Evolutionary conservation across 73 alveolate genomes (phyloP), one percentile per base, ranked within the genome.

Genomic region (Paramecium pentaurelia): DNA sequence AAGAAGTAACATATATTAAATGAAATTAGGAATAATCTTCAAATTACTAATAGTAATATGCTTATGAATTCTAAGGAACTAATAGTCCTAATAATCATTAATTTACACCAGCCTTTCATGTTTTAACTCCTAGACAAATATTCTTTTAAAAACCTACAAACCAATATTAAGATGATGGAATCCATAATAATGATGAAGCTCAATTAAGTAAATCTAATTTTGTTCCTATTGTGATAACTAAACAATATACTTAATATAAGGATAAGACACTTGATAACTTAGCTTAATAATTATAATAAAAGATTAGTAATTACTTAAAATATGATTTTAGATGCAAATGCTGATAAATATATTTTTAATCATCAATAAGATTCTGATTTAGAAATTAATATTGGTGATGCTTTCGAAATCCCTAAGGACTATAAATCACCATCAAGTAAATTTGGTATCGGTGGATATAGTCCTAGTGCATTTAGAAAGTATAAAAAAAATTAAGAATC

Each of bases 401-500:
- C 45, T 28, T 32, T 25, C 28, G 84, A 64, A 32, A 28, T 64
- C 2, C 51, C 84, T 12, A 64, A 64, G 30, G 84, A 64, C 12
- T 64, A 32, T 64, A 64, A 64, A 64, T 64, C 84, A 32, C 84
- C 84, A 64, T 32, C 84, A 12, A 64, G 51, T 27, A 64, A 64
- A 64, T 64, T 64, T 12, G 70, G 70, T 1, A 54, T 54, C 8
- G 70, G 70, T 2, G 84, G 84, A 4, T 64, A 64, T 3, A 80
- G 91, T 80, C 91, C 91, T 45, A 80, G 91, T 45, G 71, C 91
- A 22, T 80, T 80, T 80, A 80, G 91, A 80, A 73, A 40, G 47
- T 73, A 73, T 73, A 73, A 18, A 8, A 73, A 73, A 18, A 38
- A 73, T 9, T 20, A 38, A 16, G 58, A 73, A 16, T 34, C 37